Percentiles rank a stretch among this genome's conserved stretches.
Conservation (phyloP, 2,329 filamentous ascomycete species). For the Amylocarpus encephaloides region DNA sequence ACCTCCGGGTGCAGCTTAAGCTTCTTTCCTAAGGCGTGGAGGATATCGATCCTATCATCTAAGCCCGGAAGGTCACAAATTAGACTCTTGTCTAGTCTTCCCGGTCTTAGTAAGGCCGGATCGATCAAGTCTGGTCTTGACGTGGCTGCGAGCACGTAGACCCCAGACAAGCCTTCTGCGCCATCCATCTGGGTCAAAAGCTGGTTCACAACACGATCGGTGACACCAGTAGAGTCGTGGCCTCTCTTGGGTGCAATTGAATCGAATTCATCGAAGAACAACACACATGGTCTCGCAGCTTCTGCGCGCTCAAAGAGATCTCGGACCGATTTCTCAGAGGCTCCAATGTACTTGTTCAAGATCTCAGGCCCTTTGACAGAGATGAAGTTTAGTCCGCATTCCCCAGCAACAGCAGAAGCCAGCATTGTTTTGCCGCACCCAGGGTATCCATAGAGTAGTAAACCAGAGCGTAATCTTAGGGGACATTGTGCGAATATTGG, state of each 20-base stretch:
- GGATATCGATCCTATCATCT: constrained; percentile 81
- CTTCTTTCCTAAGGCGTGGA: constrained; percentile 76
- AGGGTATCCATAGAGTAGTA: constrained; percentile 89
- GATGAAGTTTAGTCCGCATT: constrained; percentile 97
- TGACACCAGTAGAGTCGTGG: constrained; percentile 97
- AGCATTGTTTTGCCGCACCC: constrained; percentile 96
- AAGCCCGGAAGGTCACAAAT: constrained; percentile 81
- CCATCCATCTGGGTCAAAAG: constrained; percentile 98
- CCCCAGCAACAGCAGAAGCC: constrained; percentile 92
- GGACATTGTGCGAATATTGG: constrained; percentile 97
- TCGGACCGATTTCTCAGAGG: constrained; percentile 90
- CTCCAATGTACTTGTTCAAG: constrained; percentile 97
- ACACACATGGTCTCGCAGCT: constrained; percentile 84
- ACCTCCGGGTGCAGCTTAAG: constrained; percentile 67
- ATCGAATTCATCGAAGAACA: constrained; percentile 99
- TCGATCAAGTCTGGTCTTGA: constrained; percentile 92
- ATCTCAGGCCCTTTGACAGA: constrained; percentile 97
- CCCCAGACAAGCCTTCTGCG: constrained; percentile 87
- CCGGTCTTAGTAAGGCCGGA: constrained; percentile 83
- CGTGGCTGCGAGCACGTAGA: constrained; percentile 94
- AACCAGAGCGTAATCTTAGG: constrained; percentile 83
- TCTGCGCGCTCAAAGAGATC: constrained; percentile 91
- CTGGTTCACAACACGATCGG: constrained; percentile 96
- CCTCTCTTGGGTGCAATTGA: constrained; percentile 95
- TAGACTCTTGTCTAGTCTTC: constrained; percentile 86